These are phyloP conservation scores for Aureobasidium melanogenum DNA, from an alignment of 2,329 filamentous ascomycete genomes.

Conservation along the genomic window DNA sequence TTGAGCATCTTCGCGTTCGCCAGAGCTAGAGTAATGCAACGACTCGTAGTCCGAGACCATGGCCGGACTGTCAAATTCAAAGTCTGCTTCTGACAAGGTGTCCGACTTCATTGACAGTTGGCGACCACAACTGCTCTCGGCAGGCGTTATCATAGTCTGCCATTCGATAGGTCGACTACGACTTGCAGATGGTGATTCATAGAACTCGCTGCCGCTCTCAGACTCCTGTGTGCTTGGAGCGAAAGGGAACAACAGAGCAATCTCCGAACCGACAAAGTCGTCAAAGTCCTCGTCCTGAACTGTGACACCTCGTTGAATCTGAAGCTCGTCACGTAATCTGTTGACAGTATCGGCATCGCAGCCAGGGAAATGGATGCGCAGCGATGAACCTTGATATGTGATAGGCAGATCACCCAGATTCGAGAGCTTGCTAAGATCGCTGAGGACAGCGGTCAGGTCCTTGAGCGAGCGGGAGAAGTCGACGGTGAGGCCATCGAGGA, in stretches of 20 bases:
- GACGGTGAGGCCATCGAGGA: slow-evolving; percentile 73
- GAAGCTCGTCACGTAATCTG: slow-evolving; percentile 74
- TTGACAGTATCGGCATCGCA: slow-evolving; percentile 79
- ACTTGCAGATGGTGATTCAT: slow-evolving; percentile 27
- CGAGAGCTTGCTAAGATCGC: slow-evolving; percentile 71
- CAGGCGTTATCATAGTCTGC: slow-evolving; percentile 48
- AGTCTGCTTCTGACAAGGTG: slow-evolving; percentile 25
- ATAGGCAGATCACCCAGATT: slow-evolving; percentile 77
- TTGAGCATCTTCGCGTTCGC: slow-evolving; percentile 18
- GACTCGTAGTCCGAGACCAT: slow-evolving; percentile 49
- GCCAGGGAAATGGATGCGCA: slow-evolving; percentile 83
- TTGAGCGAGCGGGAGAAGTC: slow-evolving; percentile 84
- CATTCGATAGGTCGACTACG: slow-evolving; percentile 31
- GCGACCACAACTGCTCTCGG: slow-evolving; percentile 23
- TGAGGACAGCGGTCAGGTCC: slow-evolving; percentile 69
- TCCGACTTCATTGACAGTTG: slow-evolving; percentile 17
- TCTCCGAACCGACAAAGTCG: slow-evolving; percentile 53
- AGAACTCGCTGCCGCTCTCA: slow-evolving; percentile 30
- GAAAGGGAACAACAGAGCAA: slow-evolving; percentile 79
- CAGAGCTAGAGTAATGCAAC: slow-evolving; percentile 39
- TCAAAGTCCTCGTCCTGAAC: slow-evolving; percentile 73
- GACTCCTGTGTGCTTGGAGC: slow-evolving; percentile 53
- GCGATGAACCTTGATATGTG: slow-evolving; percentile 56
- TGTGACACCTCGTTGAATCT: slow-evolving; percentile 71
- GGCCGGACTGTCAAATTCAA: slow-evolving; percentile 25